A percentile compares a stretch with the other conserved stretches of the same genome.
Evolutionary conservation across 2,329 filamentous ascomycete genomes (phyloP).

Genomic region (Moelleriella libera): DNA sequence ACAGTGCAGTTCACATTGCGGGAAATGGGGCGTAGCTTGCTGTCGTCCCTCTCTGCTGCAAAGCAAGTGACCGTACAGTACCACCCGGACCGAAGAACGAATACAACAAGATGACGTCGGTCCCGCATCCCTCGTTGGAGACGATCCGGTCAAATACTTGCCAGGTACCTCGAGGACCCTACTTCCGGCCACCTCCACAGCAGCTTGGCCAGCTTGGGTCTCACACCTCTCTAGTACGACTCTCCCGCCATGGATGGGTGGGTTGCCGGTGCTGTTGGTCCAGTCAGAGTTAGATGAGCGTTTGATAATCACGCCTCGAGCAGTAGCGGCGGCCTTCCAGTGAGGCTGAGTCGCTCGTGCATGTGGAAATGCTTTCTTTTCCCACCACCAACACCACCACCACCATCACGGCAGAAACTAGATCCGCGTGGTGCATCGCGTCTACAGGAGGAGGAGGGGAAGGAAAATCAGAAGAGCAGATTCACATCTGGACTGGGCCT

Average conservation of each 20-base stretch:
- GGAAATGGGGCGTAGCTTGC: background rate
- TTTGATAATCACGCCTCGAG: no score
- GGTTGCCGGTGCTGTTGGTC: background rate
- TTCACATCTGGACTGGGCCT: no score
- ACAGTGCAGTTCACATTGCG: background rate
- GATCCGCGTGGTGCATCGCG: no score
- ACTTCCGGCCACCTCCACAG: constrained; percentile 5
- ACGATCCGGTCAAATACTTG: background rate
- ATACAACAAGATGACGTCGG: constrained; percentile 1
- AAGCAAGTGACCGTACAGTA: background rate
- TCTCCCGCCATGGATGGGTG: background rate
- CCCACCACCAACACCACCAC: no score
- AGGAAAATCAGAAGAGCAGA: no score
- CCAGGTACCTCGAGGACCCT: constrained; percentile 2
- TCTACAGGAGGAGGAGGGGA: no score
- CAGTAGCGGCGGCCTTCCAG: no score
- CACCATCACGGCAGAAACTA: no score
- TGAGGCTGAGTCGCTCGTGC: no score
- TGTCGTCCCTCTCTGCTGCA: no score
- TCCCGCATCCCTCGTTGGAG: background rate
- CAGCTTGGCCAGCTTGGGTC: background rate
- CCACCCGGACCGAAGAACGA: background rate
- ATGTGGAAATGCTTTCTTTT: no score
- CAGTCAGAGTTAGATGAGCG: background rate
- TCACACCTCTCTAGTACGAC: background rate